Base-by-base conservation (phyloP, 2,329 filamentous ascomycete species). In the Didymella pinodella region DNA sequence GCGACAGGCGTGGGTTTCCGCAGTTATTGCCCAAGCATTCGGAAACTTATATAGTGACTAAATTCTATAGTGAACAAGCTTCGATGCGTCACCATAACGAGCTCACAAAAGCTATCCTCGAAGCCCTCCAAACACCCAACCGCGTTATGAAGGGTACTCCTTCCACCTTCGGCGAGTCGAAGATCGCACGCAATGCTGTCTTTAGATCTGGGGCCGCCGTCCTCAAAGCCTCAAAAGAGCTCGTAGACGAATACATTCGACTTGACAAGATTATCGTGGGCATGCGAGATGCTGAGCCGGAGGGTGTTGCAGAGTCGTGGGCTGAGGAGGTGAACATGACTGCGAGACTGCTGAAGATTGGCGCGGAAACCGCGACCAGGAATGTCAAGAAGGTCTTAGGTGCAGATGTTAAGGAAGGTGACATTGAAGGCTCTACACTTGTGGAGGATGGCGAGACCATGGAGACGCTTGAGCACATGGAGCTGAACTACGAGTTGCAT, bases 351-450 rank as follows among this genome's bases (percentile, higher is more conserved):
- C 56, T 77, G 28, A 66, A 51, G n/a, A 46, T 70, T 25, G 70
- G 72, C 18, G 67, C 74, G 7, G 67, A 65, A 47, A 65, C 62
- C n/a, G 73, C 74, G 25, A 22, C 70, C 51, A 66, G 61, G 25
- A 69, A 72, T 38, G 65, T 75, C 18, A 69, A 65, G 61, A 75
- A 67, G 46, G 63, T 74, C 16, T 46, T 77, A 25, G 68, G 66
- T 11, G 62, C 55, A 40, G 54, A 50, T 16, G 53, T 57, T 28
- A 54, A 47, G 22, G 49, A 25, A 16, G 56, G 52, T 18, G 45
- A 25, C 29, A 43, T 46, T 11, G 46, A 51, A 34, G 61, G 25
- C 11, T 22, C 20, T 14, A 14, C 18, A 10, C 16, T 28, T 11
- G 8, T 49, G 7, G 58, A 53, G 22, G 61, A 57, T 14, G 49